Base-by-base conservation (phyloP, 495 filamentous ascomycete genomes). In the Penicillium manginii region DNA sequence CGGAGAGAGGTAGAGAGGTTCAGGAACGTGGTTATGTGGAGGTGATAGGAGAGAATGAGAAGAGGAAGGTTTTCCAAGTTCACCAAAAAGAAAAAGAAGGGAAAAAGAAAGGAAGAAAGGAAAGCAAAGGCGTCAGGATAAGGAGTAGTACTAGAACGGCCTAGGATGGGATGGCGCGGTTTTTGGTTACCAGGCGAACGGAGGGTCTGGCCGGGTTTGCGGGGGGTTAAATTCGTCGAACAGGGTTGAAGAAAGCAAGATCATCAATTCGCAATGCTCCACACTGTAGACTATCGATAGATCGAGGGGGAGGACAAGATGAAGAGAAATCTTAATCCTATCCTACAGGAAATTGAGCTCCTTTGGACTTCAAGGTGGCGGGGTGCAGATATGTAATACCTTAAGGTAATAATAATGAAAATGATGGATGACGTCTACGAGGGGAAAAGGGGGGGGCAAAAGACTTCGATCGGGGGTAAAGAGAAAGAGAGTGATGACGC, bases 171-270 rank as follows among this genome's bases (percentile, higher is more conserved):
- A 55, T 53, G 56, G 58, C 58, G 55, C 50, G 55, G 45, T 23
- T 50, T 29, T 21, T 65, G 66, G 66, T 67, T 67, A 69, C 66
- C 66, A 61, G 59, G 66, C 64, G 58, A 67, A 64, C 64, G 66
- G 63, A 50, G 53, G 22, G 53, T 39, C 53, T 60, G 51, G 37
- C 11, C 18, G 31, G 9, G 15, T 63, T 60, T 62, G 65, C 65
- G 62, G 65, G 61, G 64, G 57, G 54, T 46, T 58, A 19, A 14
- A 22, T 35, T 45, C 8, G 57, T 50, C 33, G 59, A 61, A 52
- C 58, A 56, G 54, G 42, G 48, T 61, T 54, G 37, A 43, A 43
- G 52, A 46, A 46, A 50, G 46, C 26, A 11, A n/a, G 19, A 9
- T 31, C 58, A 60, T 63, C 52, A 58, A 55, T 46, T 46, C 15